Percentiles rank a stretch among this genome's conserved stretches.
Conservation (phyloP, 305 asterid genomes). For the Solanum chacoense region DNA sequence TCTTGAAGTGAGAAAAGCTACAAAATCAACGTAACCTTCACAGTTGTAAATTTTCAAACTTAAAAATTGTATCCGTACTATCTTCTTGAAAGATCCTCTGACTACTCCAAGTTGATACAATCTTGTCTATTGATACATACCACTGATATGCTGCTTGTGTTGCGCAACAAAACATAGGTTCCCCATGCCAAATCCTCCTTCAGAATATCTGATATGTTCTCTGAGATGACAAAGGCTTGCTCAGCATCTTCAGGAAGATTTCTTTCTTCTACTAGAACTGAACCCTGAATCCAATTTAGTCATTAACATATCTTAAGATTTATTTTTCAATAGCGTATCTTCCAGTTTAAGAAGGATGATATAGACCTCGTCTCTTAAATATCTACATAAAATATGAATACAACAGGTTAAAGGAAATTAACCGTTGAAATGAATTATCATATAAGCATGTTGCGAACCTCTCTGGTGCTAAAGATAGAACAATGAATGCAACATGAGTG, state of each 20-base stretch:
- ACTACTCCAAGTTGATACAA: background rate
- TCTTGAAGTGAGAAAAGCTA: slow-evolving; percentile 61
- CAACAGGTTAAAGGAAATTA: background rate
- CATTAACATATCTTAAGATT: background rate
- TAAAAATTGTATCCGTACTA: background rate
- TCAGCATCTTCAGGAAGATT: slow-evolving; percentile 54
- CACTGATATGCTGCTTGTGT: slow-evolving; percentile 80
- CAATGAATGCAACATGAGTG: background rate
- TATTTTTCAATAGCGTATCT: background rate
- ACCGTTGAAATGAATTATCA: background rate
- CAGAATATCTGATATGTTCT: slow-evolving; percentile 29
- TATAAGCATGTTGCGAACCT: background rate
- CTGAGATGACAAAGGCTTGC: slow-evolving; percentile 66
- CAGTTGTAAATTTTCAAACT: background rate
- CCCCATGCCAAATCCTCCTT: slow-evolving; percentile 97
- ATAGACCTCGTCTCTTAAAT: background rate
- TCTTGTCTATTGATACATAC: slow-evolving; percentile 25
- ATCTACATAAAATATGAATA: background rate
- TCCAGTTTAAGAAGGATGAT: background rate
- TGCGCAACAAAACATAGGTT: slow-evolving; percentile 65
- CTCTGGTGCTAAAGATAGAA: background rate
- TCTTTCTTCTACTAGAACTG: slow-evolving; percentile 41
- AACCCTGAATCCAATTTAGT: slow-evolving; percentile 46
- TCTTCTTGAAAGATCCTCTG: background rate
- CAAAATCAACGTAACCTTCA: slow-evolving; percentile 6